These are phyloP conservation scores for Talaromyces sp. DNA, from an alignment of 2,329 filamentous ascomycete genomes.

Conservation along the genomic window DNA sequence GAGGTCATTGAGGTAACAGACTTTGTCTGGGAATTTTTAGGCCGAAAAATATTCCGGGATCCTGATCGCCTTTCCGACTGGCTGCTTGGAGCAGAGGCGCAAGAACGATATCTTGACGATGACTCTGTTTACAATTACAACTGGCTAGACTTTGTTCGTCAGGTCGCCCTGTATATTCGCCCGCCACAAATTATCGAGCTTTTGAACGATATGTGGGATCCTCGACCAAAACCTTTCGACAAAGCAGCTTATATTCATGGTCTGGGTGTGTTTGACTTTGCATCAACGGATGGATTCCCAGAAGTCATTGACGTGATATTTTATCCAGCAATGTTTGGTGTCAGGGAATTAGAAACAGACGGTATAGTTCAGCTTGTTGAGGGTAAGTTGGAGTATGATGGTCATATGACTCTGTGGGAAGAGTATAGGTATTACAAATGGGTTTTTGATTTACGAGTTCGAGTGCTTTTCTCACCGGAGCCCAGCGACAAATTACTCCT, in stretches of 20 bases:
- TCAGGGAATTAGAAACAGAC: neutral
- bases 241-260: neutral
- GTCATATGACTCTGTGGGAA: neutral
- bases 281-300: neutral
- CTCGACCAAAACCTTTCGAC: neutral
- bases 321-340: neutral
- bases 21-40: conserved; percentile 7
- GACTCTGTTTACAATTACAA: too few species aligned
- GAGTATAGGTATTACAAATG: neutral
- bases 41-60: neutral
- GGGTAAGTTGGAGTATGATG: too few species aligned
- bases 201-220: neutral
- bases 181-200: conserved; percentile 7
- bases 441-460: neutral
- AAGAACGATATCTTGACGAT: neutral
- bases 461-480: neutral
- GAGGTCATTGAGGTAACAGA: conserved; percentile 2
- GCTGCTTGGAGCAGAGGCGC: neutral
- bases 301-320: neutral
- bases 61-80: neutral
- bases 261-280: neutral
- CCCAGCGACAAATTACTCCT: neutral
- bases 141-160: neutral
- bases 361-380: neutral
- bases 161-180: neutral